Base-by-base conservation (phyloP, 768 basidiomycete species). In the Mrakia gelida region DNA sequence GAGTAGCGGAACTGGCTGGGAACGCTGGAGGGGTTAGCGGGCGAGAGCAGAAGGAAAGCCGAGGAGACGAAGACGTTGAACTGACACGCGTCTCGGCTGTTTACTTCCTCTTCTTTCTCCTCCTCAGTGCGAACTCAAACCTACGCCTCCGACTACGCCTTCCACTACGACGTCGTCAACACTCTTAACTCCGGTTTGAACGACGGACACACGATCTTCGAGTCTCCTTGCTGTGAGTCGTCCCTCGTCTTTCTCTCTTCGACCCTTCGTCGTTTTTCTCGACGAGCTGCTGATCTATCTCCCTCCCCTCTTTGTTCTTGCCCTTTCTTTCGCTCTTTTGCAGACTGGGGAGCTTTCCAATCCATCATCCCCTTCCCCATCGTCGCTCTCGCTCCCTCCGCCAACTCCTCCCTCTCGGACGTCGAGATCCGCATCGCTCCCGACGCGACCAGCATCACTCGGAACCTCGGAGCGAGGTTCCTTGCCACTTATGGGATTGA, bases 161-260 rank as follows among this genome's bases (percentile, higher is more conserved):
- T 91, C 83, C 90, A 88, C 81, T 85, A 84, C 67, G 89, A 86
- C 59, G 80, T 91, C 26, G 90, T 88, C 79, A 85, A 89, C 74
- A 87, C 89, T 78, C 87, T 86, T 0, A 88, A 86, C 26, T 86
- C 34, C 1, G 67, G 86, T 71, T 80, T 91, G 65, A 90, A 91
- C 81, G 90, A 90, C 81, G 90, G 90, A 9, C 90, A 90, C 81
- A 91, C 90, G 18, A 86, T 89, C 88, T 83, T 70, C 67, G 67
- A 41, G 86, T 81, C 56, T 6, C 52, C 77, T 3, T 75, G 52
- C 10, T 79, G 32, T 28, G n/a, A 71, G 41, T n/a, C n/a, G 1
- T 13, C 26, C 26, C 18, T 56, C 54, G 21, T 77, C 45, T 23
- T 41, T 38, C 15, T 23, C 62, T 70, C 49, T 45, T 78, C 72